Evolutionary conservation across 1,139 yeast species (phyloP), one percentile per base, ranked within the genome.

Genomic region (Petasospora fabianii): DNA sequence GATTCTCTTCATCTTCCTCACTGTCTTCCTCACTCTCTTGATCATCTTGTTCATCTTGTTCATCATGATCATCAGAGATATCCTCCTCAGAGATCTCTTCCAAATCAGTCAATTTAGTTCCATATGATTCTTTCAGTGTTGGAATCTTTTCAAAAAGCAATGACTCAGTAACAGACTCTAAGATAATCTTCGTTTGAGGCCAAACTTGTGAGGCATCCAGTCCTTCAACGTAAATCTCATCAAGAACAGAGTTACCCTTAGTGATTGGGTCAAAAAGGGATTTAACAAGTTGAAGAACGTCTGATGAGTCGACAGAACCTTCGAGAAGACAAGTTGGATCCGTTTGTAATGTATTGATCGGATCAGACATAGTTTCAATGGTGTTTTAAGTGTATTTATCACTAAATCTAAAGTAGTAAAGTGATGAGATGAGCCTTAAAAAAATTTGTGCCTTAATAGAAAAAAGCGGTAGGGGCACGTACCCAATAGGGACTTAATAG

Each of bases 161-260:
- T 40, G 69, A 69, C 33, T 77, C 84, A 32, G 77, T 76, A 18
- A 80, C 79, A 5, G 80, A 80, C 43, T 84, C 92, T 32, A 87
- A 69, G 21, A 92, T 82, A 67, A 92, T 74, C 61, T 84, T 86
- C 3, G 87, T 81, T 61, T 92, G 97, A 39, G 95, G 95, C 86
- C 90, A 92, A 0, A 92, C 90, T 59, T 92, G 97, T 30, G 84
- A 77, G 13, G 96, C 81, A 59, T 86, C 96, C 42, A 92, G 68
- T 1, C 97, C 97, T 39, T 87, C 95, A 19, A 84, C 72, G 52
- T 82, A 80, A 20, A 92, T 71, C 58, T 86, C 88, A 60, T 90
- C 96, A 27, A 92, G 68, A 6, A 83, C 83, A 1, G 94, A 79
- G 58, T 77, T 77, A 24, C 71, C 63, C 38, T 68, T 64, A 5